Base-by-base conservation (phyloP, 2,329 filamentous ascomycete genomes). In the Blumeria hordei region DNA sequence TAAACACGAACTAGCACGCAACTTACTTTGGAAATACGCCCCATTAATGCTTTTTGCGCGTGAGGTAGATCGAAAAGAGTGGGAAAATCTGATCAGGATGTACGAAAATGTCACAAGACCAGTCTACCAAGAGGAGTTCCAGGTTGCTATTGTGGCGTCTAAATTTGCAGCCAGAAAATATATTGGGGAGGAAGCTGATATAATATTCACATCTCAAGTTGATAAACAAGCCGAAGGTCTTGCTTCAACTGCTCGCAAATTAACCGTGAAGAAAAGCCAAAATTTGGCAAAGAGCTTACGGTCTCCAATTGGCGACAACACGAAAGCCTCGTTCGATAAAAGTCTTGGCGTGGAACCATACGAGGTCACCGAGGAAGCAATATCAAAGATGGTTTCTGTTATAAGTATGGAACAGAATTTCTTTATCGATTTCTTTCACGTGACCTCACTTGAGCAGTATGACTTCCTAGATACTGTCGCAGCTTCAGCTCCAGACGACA, bases 331-430 rank as follows among this genome's bases (percentile, higher is more conserved):
- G 62, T 59, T 71, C 57, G 78, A 83, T 52, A 83, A 80, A 63
- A 68, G 69, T 8, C 70, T 77, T 50, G 79, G 82, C 60, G 75
- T 83, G 56, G 74, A 84, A 60, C 79, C 85, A 0, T 90, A 81
- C 61, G 88, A 94, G 67, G 79, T 86, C 2, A 94, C 96, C 67
- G 74, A 78, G 0, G 81, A 80, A 39, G 79, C 86, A 11, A 69
- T 95, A 58, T 83, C 92, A 56, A 87, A 95, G 62, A 77, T 92
- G 59, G 70, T 88, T 47, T 85, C 83, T 6, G 74, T 94, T 55
- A 80, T 95, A 57, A 81, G 87, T 61, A 88, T 90, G 66, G 92
- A 98, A 68, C 90, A 98, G 66, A 96, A 95, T 65, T 98, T 96
- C 65, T 74, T 95, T 52, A 81, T 94, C n/a, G 87, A 94, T 61